Evolutionary conservation across 2,329 filamentous ascomycete species (phyloP).

Genomic region (Boeremia lycopersici): DNA sequence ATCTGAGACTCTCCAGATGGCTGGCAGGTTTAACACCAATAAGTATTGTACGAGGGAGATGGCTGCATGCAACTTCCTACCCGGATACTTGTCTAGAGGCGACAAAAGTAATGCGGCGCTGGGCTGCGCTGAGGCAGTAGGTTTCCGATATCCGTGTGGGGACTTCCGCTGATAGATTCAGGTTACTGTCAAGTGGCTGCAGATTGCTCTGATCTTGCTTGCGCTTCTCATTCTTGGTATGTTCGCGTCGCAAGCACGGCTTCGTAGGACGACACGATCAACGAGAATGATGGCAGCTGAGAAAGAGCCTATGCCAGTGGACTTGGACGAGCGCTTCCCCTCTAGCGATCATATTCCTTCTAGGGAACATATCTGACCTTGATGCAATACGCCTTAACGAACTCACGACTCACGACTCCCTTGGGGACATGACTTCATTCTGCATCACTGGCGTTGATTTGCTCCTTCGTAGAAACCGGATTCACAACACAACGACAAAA

Average conservation of each 20-base stretch:
- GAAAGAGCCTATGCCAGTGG: constrained; percentile 11
- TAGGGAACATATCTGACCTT: not conserved
- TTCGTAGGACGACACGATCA: constrained; percentile 29
- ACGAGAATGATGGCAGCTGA: constrained; percentile 2
- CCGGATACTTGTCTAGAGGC: constrained; percentile 16
- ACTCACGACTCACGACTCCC: constrained; percentile 5
- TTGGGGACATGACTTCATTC: not conserved
- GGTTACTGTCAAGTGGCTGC: constrained; percentile 38
- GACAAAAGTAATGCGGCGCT: constrained; percentile 20
- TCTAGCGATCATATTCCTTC: constrained; percentile 3
- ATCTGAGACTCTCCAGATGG: constrained; percentile 25
- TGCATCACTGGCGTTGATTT: constrained; percentile 9
- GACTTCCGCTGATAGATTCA: constrained; percentile 7
- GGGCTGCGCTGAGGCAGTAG: constrained; percentile 37
- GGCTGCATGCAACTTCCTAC: constrained; percentile 34
- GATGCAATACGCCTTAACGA: not conserved
- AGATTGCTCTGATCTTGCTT: constrained; percentile 31
- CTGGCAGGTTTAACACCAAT: constrained; percentile 33
- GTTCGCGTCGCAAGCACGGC: constrained; percentile 30
- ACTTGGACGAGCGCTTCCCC: constrained; percentile 1
- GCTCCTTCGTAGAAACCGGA: not conserved
- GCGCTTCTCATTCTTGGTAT: constrained; percentile 27
- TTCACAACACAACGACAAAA: not conserved
- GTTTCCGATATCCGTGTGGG: constrained; percentile 1
- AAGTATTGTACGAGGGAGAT: constrained; percentile 37